Percentiles rank a stretch among this genome's conserved stretches.
These are phyloP conservation scores for Trichoderma asperelloides DNA, from an alignment of 495 filamentous ascomycete genomes.

Conservation along the genomic window DNA sequence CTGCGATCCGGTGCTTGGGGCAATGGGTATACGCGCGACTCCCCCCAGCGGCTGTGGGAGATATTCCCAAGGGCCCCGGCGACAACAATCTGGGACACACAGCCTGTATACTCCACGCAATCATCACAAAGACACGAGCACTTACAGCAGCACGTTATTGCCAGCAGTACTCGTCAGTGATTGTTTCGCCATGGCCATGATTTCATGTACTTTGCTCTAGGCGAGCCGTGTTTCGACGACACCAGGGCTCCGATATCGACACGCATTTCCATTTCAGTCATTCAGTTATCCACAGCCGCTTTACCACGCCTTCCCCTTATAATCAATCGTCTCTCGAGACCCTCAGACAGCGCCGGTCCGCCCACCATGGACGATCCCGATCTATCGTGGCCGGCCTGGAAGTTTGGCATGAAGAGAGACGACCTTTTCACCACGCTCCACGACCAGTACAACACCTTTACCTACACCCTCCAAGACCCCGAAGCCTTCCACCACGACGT, in stretches of 20 bases:
- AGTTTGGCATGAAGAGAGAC: slow-evolving; percentile 34
- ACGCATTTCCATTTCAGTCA: not conserved
- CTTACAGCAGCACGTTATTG: not conserved
- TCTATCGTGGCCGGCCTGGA: slow-evolving; percentile 41
- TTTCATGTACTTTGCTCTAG: not conserved
- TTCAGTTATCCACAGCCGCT: not conserved
- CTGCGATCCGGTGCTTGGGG: not conserved
- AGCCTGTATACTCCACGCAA: not conserved
- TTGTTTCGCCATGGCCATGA: slow-evolving; percentile 1
- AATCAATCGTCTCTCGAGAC: not conserved
- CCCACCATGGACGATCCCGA: slow-evolving; percentile 38
- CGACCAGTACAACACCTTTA: slow-evolving; percentile 32
- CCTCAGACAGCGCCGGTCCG: not conserved
- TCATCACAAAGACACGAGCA: slow-evolving; percentile 1
- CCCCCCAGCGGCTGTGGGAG: not conserved
- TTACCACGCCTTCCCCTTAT: not conserved
- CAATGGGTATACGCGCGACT: slow-evolving; percentile 7
- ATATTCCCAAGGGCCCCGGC: not conserved
- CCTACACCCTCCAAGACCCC: slow-evolving; percentile 28
- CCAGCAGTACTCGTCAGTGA: not conserved
- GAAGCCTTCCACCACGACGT: slow-evolving; percentile 36
- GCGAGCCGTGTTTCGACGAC: not conserved
- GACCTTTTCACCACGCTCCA: slow-evolving; percentile 32
- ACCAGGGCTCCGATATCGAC: not conserved
- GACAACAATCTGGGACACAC: not conserved